These are phyloP conservation scores for Chenopodium formosanum DNA, from an alignment of 148 eudicot species.

Conservation along the genomic window DNA sequence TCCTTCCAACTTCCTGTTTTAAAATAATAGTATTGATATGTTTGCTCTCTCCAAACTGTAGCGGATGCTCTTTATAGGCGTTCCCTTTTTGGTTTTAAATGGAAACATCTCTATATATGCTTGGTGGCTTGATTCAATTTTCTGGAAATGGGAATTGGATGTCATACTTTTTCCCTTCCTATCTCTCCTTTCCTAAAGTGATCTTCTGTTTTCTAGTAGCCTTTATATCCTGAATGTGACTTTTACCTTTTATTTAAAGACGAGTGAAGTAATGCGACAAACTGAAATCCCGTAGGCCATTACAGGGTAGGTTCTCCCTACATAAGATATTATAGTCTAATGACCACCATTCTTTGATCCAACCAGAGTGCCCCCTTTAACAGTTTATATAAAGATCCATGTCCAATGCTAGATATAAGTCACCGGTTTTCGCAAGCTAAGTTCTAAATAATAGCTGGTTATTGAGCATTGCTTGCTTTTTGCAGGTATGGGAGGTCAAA, in stretches of 20 bases:
- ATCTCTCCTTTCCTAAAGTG: neutral
- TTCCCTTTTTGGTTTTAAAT: neutral
- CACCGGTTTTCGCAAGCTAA: neutral
- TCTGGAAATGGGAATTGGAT: neutral
- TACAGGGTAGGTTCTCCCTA: neutral
- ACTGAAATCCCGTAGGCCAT: neutral
- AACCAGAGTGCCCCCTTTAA: neutral
- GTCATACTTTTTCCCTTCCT: neutral
- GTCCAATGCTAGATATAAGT: neutral
- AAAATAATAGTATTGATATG: neutral
- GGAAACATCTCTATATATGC: neutral
- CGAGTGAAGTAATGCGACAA: neutral
- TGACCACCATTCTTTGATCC: neutral
- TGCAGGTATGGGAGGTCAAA: constrained; percentile 97
- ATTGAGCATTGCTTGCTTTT: neutral
- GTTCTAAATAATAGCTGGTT: neutral
- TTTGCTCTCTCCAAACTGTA: neutral
- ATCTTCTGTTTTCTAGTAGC: neutral
- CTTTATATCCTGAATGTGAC: neutral
- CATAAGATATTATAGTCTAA: neutral
- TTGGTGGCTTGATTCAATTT: neutral
- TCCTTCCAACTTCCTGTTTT: too few species aligned
- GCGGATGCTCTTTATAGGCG: neutral
- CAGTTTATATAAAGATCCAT: neutral
- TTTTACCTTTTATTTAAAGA: neutral